Evolutionary conservation across 2,329 filamentous ascomycete species (phyloP).

Genomic region (Pseudofabraea citricarpa): DNA sequence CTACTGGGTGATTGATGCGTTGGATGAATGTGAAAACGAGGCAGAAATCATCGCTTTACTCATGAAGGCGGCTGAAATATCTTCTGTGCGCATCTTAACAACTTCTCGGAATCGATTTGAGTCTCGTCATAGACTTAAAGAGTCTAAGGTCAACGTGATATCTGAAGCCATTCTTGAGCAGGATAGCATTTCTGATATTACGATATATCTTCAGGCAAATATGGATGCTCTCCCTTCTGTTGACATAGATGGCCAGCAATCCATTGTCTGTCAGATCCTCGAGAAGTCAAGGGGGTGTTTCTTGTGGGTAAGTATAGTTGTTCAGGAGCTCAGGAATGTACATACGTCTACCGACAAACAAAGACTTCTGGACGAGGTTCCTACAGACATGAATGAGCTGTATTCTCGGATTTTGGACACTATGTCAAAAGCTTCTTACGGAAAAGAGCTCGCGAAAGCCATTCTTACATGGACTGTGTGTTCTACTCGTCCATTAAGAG

Average conservation of each 20-base stretch:
- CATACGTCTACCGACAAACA: slow-evolving; percentile 21
- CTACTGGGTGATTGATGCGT: slow-evolving; percentile 31
- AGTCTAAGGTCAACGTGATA: slow-evolving; percentile 2
- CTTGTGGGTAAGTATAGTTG: slow-evolving; percentile 28
- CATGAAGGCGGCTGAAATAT: slow-evolving; percentile 10
- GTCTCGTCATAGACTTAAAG: not conserved
- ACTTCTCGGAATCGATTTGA: slow-evolving; percentile 21
- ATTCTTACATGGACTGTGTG: slow-evolving; percentile 25
- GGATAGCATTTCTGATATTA: slow-evolving; percentile 24
- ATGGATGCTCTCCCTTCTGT: slow-evolving; percentile 12
- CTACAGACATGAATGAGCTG: slow-evolving; percentile 26
- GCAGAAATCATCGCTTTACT: slow-evolving; percentile 23
- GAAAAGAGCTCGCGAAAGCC: slow-evolving; percentile 22
- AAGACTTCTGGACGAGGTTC: slow-evolving; percentile 26
- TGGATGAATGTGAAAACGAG: slow-evolving; percentile 28
- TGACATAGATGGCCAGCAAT: slow-evolving; percentile 1
- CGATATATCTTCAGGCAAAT: slow-evolving; percentile 17
- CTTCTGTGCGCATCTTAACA: slow-evolving; percentile 24
- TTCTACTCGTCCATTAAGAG: slow-evolving; percentile 15
- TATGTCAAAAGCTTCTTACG: slow-evolving; percentile 10
- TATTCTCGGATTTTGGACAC: slow-evolving; percentile 7
- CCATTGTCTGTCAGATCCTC: slow-evolving; percentile 18
- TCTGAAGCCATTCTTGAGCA: slow-evolving; percentile 14
- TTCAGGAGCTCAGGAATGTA: slow-evolving; percentile 25
- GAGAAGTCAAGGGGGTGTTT: slow-evolving; percentile 27